These are phyloP conservation scores for Biscutella laevigata DNA, from an alignment of 441 rosid genomes.

Conservation along the genomic window DNA sequence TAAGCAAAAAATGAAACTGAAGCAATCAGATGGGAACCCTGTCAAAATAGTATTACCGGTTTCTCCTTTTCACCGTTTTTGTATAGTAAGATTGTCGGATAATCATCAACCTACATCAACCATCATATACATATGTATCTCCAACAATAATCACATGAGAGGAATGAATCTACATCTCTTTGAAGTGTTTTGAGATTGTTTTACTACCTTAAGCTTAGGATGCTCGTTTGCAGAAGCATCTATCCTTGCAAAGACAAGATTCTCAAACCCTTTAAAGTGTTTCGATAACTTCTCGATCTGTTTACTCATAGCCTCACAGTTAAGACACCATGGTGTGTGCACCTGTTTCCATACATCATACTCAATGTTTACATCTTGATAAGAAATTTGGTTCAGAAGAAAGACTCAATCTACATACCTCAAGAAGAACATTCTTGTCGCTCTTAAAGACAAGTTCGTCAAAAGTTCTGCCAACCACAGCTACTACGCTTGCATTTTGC, in stretches of 20 bases:
- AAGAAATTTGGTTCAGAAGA: not conserved
- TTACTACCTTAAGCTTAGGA: constrained; percentile 62
- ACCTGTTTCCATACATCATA: constrained; percentile 39
- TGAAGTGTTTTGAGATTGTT: not conserved
- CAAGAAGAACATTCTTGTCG: constrained; percentile 63
- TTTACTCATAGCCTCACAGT: constrained; percentile 64
- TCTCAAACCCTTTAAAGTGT: constrained; percentile 67
- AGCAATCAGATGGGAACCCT: not conserved
- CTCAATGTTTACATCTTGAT: not conserved
- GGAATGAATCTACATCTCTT: not conserved
- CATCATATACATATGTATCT: not conserved
- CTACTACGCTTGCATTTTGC: constrained; percentile 44
- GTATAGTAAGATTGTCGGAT: constrained; percentile 64
- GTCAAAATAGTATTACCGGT: constrained; percentile 41
- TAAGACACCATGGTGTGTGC: constrained; percentile 77
- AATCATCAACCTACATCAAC: constrained; percentile 48
- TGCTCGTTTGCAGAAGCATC: constrained; percentile 88
- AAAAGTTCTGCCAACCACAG: constrained; percentile 69
- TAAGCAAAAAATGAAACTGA: not conserved
- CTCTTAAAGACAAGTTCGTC: constrained; percentile 63
- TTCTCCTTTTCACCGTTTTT: constrained; percentile 52
- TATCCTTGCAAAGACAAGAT: constrained; percentile 62
- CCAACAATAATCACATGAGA: not conserved
- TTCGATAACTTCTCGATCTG: constrained; percentile 76
- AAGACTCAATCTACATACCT: constrained; percentile 35